Evolutionary conservation across 176 grass and related monocot species (phyloP).

Genomic region (Zea luxurians): DNA sequence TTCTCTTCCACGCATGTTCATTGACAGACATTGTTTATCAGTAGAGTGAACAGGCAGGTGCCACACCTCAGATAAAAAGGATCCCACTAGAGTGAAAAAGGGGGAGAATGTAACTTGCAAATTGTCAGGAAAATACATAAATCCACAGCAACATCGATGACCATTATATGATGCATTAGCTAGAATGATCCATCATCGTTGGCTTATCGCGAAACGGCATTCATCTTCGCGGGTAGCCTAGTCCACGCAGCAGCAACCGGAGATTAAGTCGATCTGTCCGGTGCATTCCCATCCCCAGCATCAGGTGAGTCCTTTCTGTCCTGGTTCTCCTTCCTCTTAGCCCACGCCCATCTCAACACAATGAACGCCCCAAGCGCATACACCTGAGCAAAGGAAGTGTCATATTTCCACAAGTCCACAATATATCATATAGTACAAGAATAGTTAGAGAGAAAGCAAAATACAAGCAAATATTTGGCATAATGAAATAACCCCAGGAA

Average conservation of each 20-base stretch:
- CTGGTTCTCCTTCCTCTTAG: conserved; percentile 64
- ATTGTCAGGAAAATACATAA: conserved; percentile 13
- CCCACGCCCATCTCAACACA: conserved; percentile 70
- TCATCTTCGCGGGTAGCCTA: conserved; percentile 6
- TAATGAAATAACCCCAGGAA: neutral
- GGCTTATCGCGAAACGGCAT: neutral
- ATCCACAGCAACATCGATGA: neutral
- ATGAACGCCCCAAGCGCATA: conserved; percentile 78
- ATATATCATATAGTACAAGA: neutral
- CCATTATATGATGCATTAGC: neutral
- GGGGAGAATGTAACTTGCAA: neutral
- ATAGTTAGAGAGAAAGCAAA: neutral
- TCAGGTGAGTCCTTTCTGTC: conserved; percentile 38
- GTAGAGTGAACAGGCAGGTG: neutral
- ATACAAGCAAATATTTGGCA: neutral
- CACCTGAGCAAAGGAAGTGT: conserved; percentile 39
- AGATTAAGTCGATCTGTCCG: neutral
- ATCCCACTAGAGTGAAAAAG: neutral
- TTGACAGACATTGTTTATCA: neutral
- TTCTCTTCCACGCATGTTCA: neutral
- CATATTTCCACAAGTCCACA: neutral
- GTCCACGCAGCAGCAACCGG: conserved; percentile 9
- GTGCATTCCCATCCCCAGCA: conserved; percentile 31
- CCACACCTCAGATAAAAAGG: neutral
- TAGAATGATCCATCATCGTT: neutral